Base-by-base conservation (phyloP, 331 rosid genomes). In the Quercus lobata region DNA sequence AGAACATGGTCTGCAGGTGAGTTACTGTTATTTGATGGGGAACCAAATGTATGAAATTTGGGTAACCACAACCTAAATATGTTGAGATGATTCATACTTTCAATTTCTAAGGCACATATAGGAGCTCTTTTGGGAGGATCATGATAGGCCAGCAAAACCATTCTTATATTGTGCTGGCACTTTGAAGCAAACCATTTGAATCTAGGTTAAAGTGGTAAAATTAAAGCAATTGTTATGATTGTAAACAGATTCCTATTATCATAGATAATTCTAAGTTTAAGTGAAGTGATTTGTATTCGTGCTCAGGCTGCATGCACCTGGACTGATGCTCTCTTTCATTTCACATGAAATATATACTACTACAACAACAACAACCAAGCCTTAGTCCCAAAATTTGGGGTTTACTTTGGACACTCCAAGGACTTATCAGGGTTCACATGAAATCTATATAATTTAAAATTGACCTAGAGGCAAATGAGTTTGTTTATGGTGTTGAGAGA, bases 1-100 rank as follows among this genome's bases (percentile, higher is more conserved):
- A 87, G 88, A 88, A 70, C 76, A 84, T 82, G 97, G 93, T 76
- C 83, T 93, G 81, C 97, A 90, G 97, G 97, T 93, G 49, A 78
- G 76, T 74, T 41, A 78, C 79, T 25, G 9, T 72, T n/a, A 57
- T 56, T 69, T 65, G n/a, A 21, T 21, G 69, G 49, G 49, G n/a
- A 62, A 16, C 61, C 18, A 14, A 5, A 46, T 27, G 10, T 70
- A 18, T 44, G n/a, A 22, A 49, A 49, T 49, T 49, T 17, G 66
- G 66, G 17, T 24, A 22, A 60, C 16, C 7, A 15, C 5, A 6
- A 57, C 63, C 63, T n/a, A 22, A 57, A 57, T 9, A 57, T 57
- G 27, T 57, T 21, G 29, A 57, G 63, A 57, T 9, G 34, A 25
- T 27, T 29, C 34, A 1, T 22, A 29, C 68, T 29, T 24, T 63